A percentile compares a stretch with the other conserved stretches of the same genome.
Evolutionary conservation across 1,284 basidiomycete species (phyloP).

Genomic region (Gymnopus androsaceus): DNA sequence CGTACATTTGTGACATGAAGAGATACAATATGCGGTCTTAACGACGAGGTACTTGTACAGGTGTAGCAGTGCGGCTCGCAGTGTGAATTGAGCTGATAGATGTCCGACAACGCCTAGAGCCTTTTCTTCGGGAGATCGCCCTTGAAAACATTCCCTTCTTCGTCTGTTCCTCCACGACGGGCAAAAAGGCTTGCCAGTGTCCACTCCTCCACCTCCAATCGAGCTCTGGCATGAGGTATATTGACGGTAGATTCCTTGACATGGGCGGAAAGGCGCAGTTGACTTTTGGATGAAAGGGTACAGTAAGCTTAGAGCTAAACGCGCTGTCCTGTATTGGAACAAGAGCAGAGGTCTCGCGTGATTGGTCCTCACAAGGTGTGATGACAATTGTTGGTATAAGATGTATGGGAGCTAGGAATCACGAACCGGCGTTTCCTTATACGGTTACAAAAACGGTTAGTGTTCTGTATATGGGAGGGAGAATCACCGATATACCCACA

Average conservation of each 20-base stretch:
- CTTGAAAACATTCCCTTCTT: slow-evolving; percentile 42
- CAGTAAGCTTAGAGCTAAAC: slow-evolving; percentile 51
- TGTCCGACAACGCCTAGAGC: not conserved
- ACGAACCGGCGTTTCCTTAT: slow-evolving; percentile 27
- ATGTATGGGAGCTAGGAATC: slow-evolving; percentile 35
- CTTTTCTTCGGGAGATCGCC: slow-evolving; percentile 5
- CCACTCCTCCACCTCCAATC: slow-evolving; percentile 54
- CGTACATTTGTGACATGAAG: too few species aligned
- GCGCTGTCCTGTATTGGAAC: slow-evolving; percentile 57
- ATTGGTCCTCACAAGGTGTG: slow-evolving; percentile 43
- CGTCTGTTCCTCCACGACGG: slow-evolving; percentile 49
- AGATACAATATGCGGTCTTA: too few species aligned
- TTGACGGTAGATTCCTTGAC: slow-evolving; percentile 5
- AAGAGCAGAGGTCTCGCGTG: slow-evolving; percentile 35
- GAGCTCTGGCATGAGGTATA: slow-evolving; percentile 19
- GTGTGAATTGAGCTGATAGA: too few species aligned
- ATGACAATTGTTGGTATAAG: slow-evolving; percentile 53
- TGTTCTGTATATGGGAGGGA: not conserved
- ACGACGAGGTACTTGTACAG: too few species aligned
- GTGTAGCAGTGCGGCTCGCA: too few species aligned
- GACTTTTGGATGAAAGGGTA: slow-evolving; percentile 47
- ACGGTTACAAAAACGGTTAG: not conserved
- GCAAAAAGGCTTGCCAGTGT: slow-evolving; percentile 54
- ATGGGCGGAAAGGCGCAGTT: slow-evolving; percentile 52
- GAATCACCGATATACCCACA: slow-evolving; percentile 20